phyloP scores from a whole-genome alignment of 2,329 filamentous ascomycete species.

The Xylaria sp. region DNA sequence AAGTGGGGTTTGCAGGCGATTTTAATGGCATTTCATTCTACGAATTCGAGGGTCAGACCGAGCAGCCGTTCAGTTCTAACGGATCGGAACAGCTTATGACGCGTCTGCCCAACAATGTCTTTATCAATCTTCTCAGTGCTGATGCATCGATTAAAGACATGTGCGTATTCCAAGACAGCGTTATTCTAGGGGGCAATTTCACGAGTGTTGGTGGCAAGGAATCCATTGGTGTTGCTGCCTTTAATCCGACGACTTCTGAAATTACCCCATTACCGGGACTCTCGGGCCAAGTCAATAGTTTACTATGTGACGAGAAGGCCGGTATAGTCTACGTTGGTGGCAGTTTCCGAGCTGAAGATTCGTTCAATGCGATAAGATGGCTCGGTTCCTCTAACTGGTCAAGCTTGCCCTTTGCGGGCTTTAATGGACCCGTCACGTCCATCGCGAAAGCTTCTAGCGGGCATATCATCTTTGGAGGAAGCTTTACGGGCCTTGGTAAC shows the following conservation, averaged over 20 bases:
- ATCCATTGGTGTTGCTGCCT: conserved; percentile 82
- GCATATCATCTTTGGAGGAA: conserved; percentile 91
- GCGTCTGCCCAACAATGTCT: conserved; percentile 85
- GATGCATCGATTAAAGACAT: conserved; percentile 89
- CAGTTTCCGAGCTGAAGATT: conserved; percentile 81
- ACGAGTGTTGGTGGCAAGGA: conserved; percentile 83
- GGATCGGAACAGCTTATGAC: conserved; percentile 84
- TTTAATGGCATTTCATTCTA: conserved; percentile 94
- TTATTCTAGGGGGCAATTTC: conserved; percentile 94
- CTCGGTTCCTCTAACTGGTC: conserved; percentile 74
- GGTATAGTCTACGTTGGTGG: conserved; percentile 92
- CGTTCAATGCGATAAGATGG: conserved; percentile 92
- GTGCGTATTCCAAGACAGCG: conserved; percentile 78
- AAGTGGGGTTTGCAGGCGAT: conserved; percentile 86
- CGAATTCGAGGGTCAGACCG: conserved; percentile 82
- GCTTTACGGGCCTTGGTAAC: conserved; percentile 89
- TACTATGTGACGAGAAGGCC: conserved; percentile 82
- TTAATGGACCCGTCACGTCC: conserved; percentile 90
- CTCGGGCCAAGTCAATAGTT: conserved; percentile 81
- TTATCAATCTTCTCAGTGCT: conserved; percentile 77
- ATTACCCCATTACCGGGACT: conserved; percentile 83
- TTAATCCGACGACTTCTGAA: conserved; percentile 76
- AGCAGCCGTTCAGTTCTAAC: conserved; percentile 74
- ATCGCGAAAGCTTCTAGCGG: conserved; percentile 84
- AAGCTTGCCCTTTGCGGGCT: conserved; percentile 88